phyloP scores from a whole-genome alignment of 805 yeast species.

The Saturnispora sanitii region DNA sequence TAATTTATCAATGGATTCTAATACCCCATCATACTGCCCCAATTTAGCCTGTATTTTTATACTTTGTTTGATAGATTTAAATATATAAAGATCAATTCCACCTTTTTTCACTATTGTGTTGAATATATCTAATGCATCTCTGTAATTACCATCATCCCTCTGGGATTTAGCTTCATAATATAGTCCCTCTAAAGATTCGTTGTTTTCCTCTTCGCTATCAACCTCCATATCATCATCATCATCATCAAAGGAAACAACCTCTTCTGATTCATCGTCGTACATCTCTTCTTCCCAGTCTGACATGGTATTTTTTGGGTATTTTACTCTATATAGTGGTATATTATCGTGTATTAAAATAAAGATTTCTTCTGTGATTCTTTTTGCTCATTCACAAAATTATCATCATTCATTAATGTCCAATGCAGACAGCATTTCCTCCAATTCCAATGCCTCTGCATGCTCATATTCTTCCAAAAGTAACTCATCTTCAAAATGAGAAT shows the following conservation, averaged over 20 bases:
- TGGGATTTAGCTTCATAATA: constrained; percentile 26
- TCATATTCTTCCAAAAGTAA: constrained; percentile 23
- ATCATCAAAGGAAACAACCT: constrained; percentile 27
- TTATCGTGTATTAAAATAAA: neutral
- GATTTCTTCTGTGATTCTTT: too few relatives aligned
- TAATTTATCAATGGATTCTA: constrained; percentile 14
- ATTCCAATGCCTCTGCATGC: constrained; percentile 20
- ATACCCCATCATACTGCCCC: constrained; percentile 12
- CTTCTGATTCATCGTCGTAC: constrained; percentile 29
- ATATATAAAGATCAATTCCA: constrained; percentile 17
- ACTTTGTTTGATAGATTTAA: constrained; percentile 27
- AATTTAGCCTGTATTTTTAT: constrained; percentile 22
- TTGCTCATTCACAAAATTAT: too few relatives aligned
- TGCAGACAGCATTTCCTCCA: constrained; percentile 20
- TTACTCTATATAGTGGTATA: neutral
- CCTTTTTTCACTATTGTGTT: constrained; percentile 11
- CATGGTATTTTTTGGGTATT: constrained; percentile 16
- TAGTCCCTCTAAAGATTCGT: constrained; percentile 16
- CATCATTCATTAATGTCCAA: too few relatives aligned
- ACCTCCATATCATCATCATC: constrained; percentile 14
- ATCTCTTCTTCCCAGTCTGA: constrained; percentile 31
- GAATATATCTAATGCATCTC: constrained; percentile 22
- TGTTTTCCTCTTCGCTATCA: constrained; percentile 8
- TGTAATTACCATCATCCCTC: neutral
- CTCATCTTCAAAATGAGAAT: constrained; percentile 18